These are phyloP conservation scores for Calendula officinalis DNA, from an alignment of 129 eudicot genomes.

Conservation along the genomic window DNA sequence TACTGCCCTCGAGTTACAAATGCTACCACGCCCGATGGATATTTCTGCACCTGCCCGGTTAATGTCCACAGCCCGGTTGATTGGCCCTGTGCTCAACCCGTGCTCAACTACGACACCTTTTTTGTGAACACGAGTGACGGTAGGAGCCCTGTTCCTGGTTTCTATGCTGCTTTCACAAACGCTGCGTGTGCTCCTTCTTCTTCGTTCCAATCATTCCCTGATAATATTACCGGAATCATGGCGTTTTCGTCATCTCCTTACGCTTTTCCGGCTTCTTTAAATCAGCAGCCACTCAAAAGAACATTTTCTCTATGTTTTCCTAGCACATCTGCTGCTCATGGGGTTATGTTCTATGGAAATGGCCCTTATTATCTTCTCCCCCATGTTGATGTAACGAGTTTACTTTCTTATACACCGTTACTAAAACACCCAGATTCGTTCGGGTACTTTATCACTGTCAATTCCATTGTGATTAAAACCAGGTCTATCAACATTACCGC, in stretches of 20 bases:
- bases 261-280: slow-evolving; percentile 5
- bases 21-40: not conserved
- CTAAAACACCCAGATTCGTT: not conserved
- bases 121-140: not conserved
- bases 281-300: slow-evolving; percentile 1
- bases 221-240: not conserved
- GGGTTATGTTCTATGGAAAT: not conserved
- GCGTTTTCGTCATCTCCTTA: not conserved
- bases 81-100: not conserved
- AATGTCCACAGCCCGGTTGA: not conserved
- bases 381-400: not conserved
- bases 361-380: slow-evolving; percentile 8
- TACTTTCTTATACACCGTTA: not conserved
- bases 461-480: not conserved
- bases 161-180: not conserved
- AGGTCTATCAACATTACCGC: not conserved
- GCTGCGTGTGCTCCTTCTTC: not conserved
- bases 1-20: not conserved
- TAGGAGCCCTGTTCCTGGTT: not conserved
- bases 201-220: not conserved
- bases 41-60: slow-evolving; percentile 6
- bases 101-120: not conserved
- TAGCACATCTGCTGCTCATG: not conserved
- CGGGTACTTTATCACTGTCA: slow-evolving; percentile 2
- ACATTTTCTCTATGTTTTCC: slow-evolving; percentile 2